A percentile compares a stretch with the other conserved stretches of the same genome.
These are phyloP conservation scores for Trichophyton rubrum DNA, from an alignment of 2,329 filamentous ascomycete genomes.

Conservation along the genomic window DNA sequence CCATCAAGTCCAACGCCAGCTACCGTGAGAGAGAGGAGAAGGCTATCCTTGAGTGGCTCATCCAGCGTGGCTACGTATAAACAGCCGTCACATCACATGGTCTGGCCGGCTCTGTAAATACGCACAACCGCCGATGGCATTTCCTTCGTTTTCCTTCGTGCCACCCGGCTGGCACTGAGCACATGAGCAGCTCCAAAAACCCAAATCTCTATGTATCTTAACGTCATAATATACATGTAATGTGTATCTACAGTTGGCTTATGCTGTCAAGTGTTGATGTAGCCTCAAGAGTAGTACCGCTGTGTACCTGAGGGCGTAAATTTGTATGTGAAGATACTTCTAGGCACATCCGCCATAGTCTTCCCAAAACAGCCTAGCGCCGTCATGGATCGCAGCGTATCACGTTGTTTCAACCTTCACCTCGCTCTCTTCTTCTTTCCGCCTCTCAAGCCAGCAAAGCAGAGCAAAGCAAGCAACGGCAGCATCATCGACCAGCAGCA, in stretches of 20 bases:
- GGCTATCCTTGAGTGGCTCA: slow-evolving; percentile 67
- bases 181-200: not conserved
- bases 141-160: not conserved
- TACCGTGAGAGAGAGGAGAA: slow-evolving; percentile 68
- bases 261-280: not conserved
- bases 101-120: not conserved
- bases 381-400: not conserved
- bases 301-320: not conserved
- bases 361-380: not conserved
- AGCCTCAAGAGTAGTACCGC: not conserved
- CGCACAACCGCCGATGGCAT: not conserved
- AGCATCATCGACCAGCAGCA: not conserved
- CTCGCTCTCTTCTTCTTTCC: not conserved
- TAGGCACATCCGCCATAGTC: not conserved
- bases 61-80: slow-evolving; percentile 42
- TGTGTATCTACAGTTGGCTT: not conserved
- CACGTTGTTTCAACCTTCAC: slow-evolving; percentile 4
- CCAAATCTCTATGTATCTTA: not conserved
- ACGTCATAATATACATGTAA: not conserved
- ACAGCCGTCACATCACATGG: not conserved
- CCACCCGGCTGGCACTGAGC: not conserved
- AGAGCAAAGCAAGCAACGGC: not conserved
- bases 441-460: not conserved
- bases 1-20: slow-evolving; percentile 66
- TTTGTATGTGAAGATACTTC: not conserved